Evolutionary conservation across 495 filamentous ascomycete species (phyloP), one percentile per base, ranked within the genome.

Genomic region (Hypoxylon intermedium): DNA sequence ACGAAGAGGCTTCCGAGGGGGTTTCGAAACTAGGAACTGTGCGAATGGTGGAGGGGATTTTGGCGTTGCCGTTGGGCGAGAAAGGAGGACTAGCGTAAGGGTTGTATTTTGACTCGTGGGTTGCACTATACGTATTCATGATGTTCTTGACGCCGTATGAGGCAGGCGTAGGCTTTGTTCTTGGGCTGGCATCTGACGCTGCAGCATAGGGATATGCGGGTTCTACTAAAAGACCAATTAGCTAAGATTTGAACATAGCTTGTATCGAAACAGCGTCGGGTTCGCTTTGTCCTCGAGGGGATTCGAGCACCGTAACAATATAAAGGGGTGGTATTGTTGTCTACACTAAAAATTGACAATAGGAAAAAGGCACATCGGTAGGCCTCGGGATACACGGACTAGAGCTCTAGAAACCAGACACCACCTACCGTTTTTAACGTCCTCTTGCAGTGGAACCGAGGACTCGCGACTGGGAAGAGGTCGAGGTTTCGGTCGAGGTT

Each of bases 11-110:
- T 28, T 72, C 63, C 19, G 76, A 76, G 33, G 70, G 63, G 21
- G 52, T 69, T 51, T 80, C 77, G 58, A 74, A 74, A 69, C 74
- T 79, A 26, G 67, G 70, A 38, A 81, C 77, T 26, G 77, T 69
- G 40, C 79, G 77, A 44, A 81, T 81, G 5, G 79, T 81, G 2
- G 75, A 77, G 26, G 71, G 43, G 11, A 62, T 63, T 13, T 63
- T 58, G 53, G 4, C 13, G 41, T 62, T 62, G 47, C 58, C 46
- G 45, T 58, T 58, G 6, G 59, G 33, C 2, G 60, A 60, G 30
- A 59, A 59, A 37, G 24, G 38, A 44, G 45, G 54, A 28, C 24
- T 38, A 28, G 48, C 28, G 50, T 60, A 46, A n/a, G 56, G 28
- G 31, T 56, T 58, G 44, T 56, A 47, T 36, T 55, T 66, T 6